Evolutionary conservation across 805 yeast species (phyloP).

Genomic region (Clavispora vitiphila): DNA sequence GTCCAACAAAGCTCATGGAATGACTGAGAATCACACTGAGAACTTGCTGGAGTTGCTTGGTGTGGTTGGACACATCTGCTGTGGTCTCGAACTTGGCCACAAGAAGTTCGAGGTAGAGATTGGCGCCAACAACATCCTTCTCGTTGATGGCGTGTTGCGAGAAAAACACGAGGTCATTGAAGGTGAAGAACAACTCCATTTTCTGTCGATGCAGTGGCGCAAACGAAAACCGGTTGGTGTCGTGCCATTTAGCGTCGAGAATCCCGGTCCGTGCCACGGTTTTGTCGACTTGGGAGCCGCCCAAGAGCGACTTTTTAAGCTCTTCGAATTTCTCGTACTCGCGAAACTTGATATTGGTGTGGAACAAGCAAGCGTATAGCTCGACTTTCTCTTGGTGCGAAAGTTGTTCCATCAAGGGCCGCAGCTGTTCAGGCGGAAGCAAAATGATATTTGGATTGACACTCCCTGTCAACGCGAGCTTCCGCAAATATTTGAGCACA

Average conservation of each 20-base stretch:
- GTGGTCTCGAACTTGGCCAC: slow-evolving; percentile 32
- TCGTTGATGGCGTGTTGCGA: slow-evolving; percentile 18
- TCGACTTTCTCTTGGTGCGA: slow-evolving; percentile 10
- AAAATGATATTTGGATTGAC: slow-evolving; percentile 21
- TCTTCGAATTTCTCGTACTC: slow-evolving; percentile 9
- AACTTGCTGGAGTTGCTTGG: slow-evolving; percentile 18
- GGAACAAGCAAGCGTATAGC: slow-evolving; percentile 27
- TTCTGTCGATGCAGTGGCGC: slow-evolving; percentile 15
- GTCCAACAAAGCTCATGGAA: slow-evolving; percentile 35
- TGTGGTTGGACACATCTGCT: background rate
- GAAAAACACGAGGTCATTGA: slow-evolving; percentile 22
- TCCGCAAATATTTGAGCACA: slow-evolving; percentile 22
- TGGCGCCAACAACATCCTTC: slow-evolving; percentile 28
- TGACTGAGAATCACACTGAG: slow-evolving; percentile 26
- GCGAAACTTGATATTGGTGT: slow-evolving; percentile 29
- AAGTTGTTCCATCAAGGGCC: background rate
- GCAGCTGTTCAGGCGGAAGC: slow-evolving; percentile 7
- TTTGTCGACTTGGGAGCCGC: slow-evolving; percentile 28
- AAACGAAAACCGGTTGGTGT: slow-evolving; percentile 18
- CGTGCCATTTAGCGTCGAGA: slow-evolving; percentile 34
- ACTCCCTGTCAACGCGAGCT: slow-evolving; percentile 19
- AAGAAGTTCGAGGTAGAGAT: slow-evolving; percentile 31
- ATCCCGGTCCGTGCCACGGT: slow-evolving; percentile 34
- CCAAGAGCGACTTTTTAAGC: slow-evolving; percentile 20
- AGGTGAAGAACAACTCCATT: slow-evolving; percentile 29